phyloP scores from a whole-genome alignment of 2,329 filamentous ascomycete genomes.

The Albophoma yamanashiensis region DNA sequence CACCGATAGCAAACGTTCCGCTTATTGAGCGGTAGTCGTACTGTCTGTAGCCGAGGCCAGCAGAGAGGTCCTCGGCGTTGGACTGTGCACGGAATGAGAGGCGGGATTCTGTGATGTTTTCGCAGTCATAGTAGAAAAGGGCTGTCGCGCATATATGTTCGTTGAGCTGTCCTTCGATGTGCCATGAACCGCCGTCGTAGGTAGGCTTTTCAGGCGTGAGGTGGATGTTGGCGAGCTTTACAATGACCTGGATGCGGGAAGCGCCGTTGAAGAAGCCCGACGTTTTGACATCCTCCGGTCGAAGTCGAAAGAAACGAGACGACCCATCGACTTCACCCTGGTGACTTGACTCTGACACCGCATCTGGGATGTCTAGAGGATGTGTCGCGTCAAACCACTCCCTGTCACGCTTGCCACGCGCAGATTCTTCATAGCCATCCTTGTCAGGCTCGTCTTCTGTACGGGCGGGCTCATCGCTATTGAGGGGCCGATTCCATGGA shows the following conservation, averaged over 20 bases:
- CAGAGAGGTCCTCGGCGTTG: slow-evolving; percentile 14
- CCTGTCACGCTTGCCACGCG: slow-evolving; percentile 6
- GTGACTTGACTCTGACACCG: background rate
- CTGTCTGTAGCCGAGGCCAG: slow-evolving; percentile 18
- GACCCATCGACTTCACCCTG: background rate
- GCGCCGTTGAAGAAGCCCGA: slow-evolving; percentile 17
- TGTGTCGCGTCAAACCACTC: slow-evolving; percentile 19
- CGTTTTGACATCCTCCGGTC: slow-evolving; percentile 13
- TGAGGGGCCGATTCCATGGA: slow-evolving; percentile 11
- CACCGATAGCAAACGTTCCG: slow-evolving; percentile 22
- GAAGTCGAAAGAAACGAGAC: background rate
- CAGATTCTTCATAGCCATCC: background rate
- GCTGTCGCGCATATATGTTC: slow-evolving; percentile 55
- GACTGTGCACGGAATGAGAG: slow-evolving; percentile 40
- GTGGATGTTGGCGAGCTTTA: slow-evolving; percentile 52
- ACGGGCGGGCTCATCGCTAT: slow-evolving; percentile 11
- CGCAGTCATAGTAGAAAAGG: slow-evolving; percentile 49
- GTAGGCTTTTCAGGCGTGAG: slow-evolving; percentile 45
- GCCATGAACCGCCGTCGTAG: slow-evolving; percentile 45
- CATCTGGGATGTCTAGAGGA: slow-evolving; percentile 6
- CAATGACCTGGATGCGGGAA: slow-evolving; percentile 45
- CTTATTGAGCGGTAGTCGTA: slow-evolving; percentile 20
- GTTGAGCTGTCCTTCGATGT: slow-evolving; percentile 45
- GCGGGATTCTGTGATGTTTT: slow-evolving; percentile 44
- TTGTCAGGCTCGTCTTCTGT: slow-evolving; percentile 13